Evolutionary conservation across 495 filamentous ascomycete species (phyloP).

Genomic region (Hypoxylon perforatum): DNA sequence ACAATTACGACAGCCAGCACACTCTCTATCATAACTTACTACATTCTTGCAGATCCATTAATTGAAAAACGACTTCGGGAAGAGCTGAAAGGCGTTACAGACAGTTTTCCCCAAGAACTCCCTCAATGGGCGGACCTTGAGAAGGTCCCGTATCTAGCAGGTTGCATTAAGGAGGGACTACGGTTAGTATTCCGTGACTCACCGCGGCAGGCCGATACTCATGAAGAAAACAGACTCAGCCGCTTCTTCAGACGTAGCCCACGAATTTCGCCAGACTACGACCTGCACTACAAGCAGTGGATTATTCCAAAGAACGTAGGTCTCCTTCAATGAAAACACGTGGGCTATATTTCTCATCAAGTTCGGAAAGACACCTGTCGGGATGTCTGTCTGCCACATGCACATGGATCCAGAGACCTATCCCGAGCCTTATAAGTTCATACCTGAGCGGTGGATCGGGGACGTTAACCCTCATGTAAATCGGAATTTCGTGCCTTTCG

Average conservation of each 20-base stretch:
- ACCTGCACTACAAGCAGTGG: constrained; percentile 52
- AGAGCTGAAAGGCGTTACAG: constrained; percentile 33
- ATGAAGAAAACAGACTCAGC: no score
- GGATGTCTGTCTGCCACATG: constrained; percentile 54
- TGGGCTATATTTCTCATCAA: not conserved
- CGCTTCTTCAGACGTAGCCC: constrained; percentile 42
- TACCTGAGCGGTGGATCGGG: constrained; percentile 60
- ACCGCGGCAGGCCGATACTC: no score
- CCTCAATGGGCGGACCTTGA: constrained; percentile 55
- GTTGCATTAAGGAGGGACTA: constrained; percentile 53
- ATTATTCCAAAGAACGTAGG: constrained; percentile 51
- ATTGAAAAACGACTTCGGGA: constrained; percentile 22
- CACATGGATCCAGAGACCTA: constrained; percentile 55
- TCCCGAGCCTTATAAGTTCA: constrained; percentile 54
- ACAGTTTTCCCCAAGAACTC: constrained; percentile 10
- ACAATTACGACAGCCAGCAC: constrained; percentile 51
- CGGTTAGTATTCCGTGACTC: constrained; percentile 30
- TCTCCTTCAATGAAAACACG: constrained; percentile 5
- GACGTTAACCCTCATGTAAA: constrained; percentile 29
- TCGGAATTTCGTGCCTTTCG: constrained; percentile 56
- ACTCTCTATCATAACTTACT: constrained; percentile 49
- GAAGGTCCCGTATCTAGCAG: constrained; percentile 56
- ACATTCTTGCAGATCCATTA: constrained; percentile 52
- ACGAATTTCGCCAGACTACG: constrained; percentile 47
- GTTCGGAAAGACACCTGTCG: constrained; percentile 50